Evolutionary conservation across 2,329 filamentous ascomycete species (phyloP), one percentile per base, ranked within the genome.

Genomic region (Fusarium acutatum): DNA sequence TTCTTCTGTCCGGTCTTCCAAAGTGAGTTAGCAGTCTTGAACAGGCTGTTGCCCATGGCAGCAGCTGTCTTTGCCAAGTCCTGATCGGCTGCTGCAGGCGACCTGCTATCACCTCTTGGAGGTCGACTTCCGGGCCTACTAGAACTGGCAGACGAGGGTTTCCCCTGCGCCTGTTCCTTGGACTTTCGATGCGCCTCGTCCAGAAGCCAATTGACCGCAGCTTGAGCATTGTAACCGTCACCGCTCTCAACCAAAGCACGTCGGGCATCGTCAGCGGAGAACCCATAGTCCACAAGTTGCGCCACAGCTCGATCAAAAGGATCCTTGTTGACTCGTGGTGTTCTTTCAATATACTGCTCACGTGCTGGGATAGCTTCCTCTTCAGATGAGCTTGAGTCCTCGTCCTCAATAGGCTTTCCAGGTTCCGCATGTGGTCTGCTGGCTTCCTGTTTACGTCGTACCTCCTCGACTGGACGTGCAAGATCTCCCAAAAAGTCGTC

Each of bases 1-100:
- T 94, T 95, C 83, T 97, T 99, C 79, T 95, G 94, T 1, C 96
- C 92, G 7, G 93, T 94, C 80, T 97, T 99, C 96, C 96, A 99
- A 2, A 98, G 84, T 2, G 94, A 96, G 75, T 97, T 97, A 5
- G 96, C 96, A 6, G 95, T 96, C 81, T 99, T 99, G 81, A 98
- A 91, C 18, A 99, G 83, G 70, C 89, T 97, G 49, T 86, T 94
- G 2, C 96, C 94, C 79, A 98, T 87, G 38, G 95, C 93, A 11
- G 94, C 91, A 6, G 96, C 96, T 47, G 92, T 88, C 78, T 96
- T 94, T 22, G 94, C 87, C 63, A 97, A 87, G 76, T 98, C 96
- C 60, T 87, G 90, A 4, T 95, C 93, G 13, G 81, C 75, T 47
- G 83, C 83, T 15, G 86, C 86, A 8, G 89, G 88, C 3, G 91